These are phyloP conservation scores for Kuraishia ogatae DNA, from an alignment of 805 yeast genomes.

Conservation along the genomic window DNA sequence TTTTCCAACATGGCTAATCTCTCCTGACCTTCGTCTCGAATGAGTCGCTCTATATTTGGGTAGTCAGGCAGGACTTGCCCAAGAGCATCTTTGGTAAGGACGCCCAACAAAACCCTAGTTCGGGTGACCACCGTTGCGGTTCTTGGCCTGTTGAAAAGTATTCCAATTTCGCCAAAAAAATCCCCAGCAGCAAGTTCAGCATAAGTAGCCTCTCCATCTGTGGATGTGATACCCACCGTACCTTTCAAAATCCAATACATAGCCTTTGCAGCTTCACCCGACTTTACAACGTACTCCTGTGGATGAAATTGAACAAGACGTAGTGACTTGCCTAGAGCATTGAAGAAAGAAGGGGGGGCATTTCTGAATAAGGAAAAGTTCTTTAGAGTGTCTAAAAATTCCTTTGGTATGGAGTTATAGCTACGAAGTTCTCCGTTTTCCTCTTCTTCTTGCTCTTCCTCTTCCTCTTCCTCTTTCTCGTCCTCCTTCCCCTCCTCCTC, in stretches of 20 bases:
- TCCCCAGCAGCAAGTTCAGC: conserved; percentile 65
- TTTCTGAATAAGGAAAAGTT: conserved; percentile 57
- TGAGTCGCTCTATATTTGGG: conserved; percentile 58
- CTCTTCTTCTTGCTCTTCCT: conserved; percentile 14
- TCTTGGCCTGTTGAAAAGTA: conserved; percentile 64
- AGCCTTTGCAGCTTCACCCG: conserved; percentile 65
- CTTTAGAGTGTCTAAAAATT: conserved; percentile 41
- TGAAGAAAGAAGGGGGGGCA: conserved; percentile 60
- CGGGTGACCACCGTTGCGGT: conserved; percentile 74
- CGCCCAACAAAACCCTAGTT: conserved; percentile 58
- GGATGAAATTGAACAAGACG: conserved; percentile 55
- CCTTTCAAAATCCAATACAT: conserved; percentile 80
- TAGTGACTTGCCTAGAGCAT: conserved; percentile 48
- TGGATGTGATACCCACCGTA: conserved; percentile 64
- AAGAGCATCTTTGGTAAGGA: conserved; percentile 56
- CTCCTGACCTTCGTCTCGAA: conserved; percentile 75
- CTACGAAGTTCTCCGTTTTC: conserved; percentile 10
- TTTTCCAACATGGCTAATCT: conserved; percentile 64
- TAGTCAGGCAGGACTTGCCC: conserved; percentile 50
- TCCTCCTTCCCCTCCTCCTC: conserved; percentile 5
- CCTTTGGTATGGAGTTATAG: conserved; percentile 35
- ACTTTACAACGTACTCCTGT: conserved; percentile 59
- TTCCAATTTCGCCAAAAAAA: conserved; percentile 76
- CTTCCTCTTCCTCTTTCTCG: conserved; percentile 4
- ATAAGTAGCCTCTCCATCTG: conserved; percentile 68